phyloP scores from a whole-genome alignment of 2,329 filamentous ascomycete species.

The Teratosphaeriaceae sp. region DNA sequence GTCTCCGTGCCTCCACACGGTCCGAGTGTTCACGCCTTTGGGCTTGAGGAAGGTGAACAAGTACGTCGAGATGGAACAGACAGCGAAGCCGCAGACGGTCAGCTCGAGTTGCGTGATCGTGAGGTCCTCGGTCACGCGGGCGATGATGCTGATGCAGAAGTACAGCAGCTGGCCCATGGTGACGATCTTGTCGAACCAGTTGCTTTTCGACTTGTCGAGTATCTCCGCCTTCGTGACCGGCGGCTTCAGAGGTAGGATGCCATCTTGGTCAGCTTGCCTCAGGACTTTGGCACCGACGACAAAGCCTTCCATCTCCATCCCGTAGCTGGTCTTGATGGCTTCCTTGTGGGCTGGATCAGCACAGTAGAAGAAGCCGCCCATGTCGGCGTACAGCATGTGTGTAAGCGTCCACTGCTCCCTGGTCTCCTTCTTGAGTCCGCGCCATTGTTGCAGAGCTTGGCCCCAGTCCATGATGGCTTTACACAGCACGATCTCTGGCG shows the following conservation, averaged over 20 bases:
- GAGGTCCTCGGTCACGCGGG: not conserved
- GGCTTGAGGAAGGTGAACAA: not conserved
- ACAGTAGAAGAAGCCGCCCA: not conserved
- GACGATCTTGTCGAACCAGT: not conserved
- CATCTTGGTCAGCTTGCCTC: not conserved
- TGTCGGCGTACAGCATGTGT: not conserved
- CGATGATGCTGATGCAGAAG: not conserved
- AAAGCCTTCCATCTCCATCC: not conserved
- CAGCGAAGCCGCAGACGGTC: constrained; percentile 3
- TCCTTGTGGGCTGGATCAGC: not conserved
- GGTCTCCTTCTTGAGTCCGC: not conserved
- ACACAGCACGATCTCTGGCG: not conserved
- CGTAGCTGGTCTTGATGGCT: not conserved
- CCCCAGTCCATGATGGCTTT: not conserved
- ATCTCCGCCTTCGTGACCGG: not conserved
- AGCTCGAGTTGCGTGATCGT: not conserved
- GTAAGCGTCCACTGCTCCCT: not conserved
- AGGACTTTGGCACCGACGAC: not conserved
- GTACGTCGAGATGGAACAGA: constrained; percentile 1
- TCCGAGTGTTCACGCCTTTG: not conserved
- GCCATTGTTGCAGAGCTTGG: not conserved
- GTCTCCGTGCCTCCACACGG: not conserved
- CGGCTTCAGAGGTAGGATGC: not conserved
- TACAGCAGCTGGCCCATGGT: not conserved
- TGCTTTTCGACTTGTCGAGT: not conserved